Evolutionary conservation across 2,329 filamentous ascomycete genomes (phyloP), one percentile per base, ranked within the genome.

Genomic region (Magnaporthiopsis rhizophila): DNA sequence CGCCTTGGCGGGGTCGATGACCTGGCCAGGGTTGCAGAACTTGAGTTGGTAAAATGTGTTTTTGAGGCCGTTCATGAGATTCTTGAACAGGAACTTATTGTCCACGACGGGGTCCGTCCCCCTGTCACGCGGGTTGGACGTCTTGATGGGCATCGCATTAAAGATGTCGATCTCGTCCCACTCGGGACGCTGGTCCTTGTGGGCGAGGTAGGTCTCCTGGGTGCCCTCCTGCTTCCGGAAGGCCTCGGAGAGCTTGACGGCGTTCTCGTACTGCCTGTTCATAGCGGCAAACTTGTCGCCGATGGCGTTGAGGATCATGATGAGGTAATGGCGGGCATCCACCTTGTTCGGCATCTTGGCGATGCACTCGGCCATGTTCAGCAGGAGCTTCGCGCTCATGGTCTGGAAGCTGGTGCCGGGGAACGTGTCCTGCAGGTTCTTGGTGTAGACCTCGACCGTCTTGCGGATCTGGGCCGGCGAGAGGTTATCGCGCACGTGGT

Each of bases 121-220:
- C 66, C 94, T 85, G 69, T 99, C 95, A 61, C 93, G 87, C 9
- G 92, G 91, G 71, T 95, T 97, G 0, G 91, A 91, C 0, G 92
- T 95, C 77, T 96, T 97, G 77, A 99, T 98, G 0, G 95, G 96
- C 72, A 94, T 95, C 2, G 95, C 95, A 59, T 86, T 90, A 77
- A 98, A 99, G 61, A 99, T 97, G 75, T 99, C 96, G 57, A 95
- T 94, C 76, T 98, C 93, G 71, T 99, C 96, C 92, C 95, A 99
- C 67, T 97, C 92, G 0, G 95, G 95, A 5, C 86, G 86, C 36
- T 86, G 80, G 38, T 94, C 87, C 73, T 89, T 89, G 64, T 96
- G 91, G 1, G 92, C 91, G 64, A 97, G 85, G 70, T 93, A 96
- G 60, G 90, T 89, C 69, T 98, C 95, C 0, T 85, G 79, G 0